Base-by-base conservation (phyloP, 1,284 basidiomycete genomes). In the Malassezia cuniculi region DNA sequence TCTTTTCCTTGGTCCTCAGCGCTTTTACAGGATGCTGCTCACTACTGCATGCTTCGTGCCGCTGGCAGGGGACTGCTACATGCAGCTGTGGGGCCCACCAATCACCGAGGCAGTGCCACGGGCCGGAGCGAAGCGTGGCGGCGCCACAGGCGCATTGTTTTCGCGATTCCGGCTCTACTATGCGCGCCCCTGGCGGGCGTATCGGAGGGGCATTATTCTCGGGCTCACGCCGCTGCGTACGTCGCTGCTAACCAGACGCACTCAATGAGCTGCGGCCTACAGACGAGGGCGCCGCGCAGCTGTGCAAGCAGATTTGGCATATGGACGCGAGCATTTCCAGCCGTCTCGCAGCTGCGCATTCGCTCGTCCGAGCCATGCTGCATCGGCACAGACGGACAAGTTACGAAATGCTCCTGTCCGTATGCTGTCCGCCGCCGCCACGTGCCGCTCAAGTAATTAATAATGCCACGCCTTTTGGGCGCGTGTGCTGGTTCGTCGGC, bases 41-140 rank as follows among this genome's bases (percentile, higher is more conserved):
- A 72, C 78, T 39, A 79, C 80, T 0, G 79, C 76, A 11, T 55
- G 85, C 17, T 89, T 86, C 57, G 60, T 89, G 6, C 77, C 79
- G 0, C 38, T 41, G 2, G 44, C 49, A 0, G 84, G 85, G 51
- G 76, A 75, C n/a, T 86, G 81, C 56, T 73, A 80, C 11, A 81
- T 79, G 47, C 85, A 89, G 64, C 63, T 86, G 43, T 76, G 78
- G 0, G 85, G 85, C 2, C 71, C 74, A 22, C 77, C 80, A 2
- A 57, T 87, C 8, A 69, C 77, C 12, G 71, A 76, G n/a, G n/a
- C n/a, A n/a, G n/a, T n/a, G n/a, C 14, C n/a, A 11, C 27, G 14
- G 14, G 15, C 17, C 14, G 33, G 14, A 15, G 26, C 20, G 25
- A 15, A 14, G 11, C 17, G 12, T 14, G 12, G 22, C 3, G 29